Base-by-base conservation (phyloP, 345 rosid species). In the Clarkia xantiana region DNA sequence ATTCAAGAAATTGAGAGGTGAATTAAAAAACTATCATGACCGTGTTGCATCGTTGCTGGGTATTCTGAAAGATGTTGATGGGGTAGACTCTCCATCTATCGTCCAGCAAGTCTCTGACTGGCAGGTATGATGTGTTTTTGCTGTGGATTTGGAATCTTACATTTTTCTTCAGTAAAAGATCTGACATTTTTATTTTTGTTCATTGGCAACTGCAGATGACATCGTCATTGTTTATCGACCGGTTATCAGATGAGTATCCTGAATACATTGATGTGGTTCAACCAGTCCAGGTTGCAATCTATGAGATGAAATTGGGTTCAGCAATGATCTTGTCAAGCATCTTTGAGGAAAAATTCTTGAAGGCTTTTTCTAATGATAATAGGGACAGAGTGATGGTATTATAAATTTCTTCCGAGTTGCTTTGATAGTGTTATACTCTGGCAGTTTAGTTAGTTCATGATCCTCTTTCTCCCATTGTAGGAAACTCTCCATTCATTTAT, bases 221-320 rank as follows among this genome's bases (percentile, higher is more conserved):
- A 14, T 83, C 97, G 40, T 64, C 66, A 45, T 62, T 77, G 49
- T 83, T 86, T 48, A 62, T 81, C 51, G 67, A 78, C 45, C 78
- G 71, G 46, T 59, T 90, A 51, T 72, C 86, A 51, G 68, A 51
- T 42, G 89, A 79, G 42, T 83, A 86, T 56, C 45, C 65, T 2
- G 93, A 79, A 44, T 86, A 79, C 57, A 50, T 64, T 56, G 97
- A 90, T 68, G 55, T 86, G 55, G 71, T 71, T 53, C 94, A 81
- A 56, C 97, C 97, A 60, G 63, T 86, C 68, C 97, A 86, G 73
- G 97, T 90, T 57, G 86, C 96, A 45, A 67, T 83, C 20, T 90
- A 81, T 40, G 93, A 90, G 73, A 86, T 90, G 78, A 90, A 90
- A 62, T 56, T 86, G 55, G 97, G 96, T 46, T 57, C 86, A 45